Evolutionary conservation across 2,329 filamentous ascomycete genomes (phyloP), one percentile per base, ranked within the genome.

Genomic region (Exserohilum rostratum): DNA sequence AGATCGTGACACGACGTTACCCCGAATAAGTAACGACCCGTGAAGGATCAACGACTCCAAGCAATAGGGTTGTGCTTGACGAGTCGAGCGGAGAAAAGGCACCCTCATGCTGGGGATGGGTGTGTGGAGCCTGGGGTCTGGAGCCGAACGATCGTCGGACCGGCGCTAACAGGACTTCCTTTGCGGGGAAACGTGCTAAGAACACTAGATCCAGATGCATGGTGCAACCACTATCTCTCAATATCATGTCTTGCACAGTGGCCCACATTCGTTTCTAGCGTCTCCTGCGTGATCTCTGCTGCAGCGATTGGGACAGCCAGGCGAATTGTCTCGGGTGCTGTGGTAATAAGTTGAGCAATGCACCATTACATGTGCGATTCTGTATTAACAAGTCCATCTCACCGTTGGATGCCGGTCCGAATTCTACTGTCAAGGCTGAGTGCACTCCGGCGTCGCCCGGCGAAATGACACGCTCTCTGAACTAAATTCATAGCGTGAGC

Each of bases 151-250:
- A 59, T 61, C 55, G 57, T 68, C 65, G 56, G 55, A 29, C 62
- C 62, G 55, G 57, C 55, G 57, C 53, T 54, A 57, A 57, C 53
- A 60, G 53, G 43, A 56, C 60, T 49, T 56, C 56, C 40, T 62
- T 69, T 72, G 69, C 68, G 69, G 69, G 69, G 69, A 69, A 71
- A 70, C 43, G 50, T 62, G 53, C 63, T 60, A 60, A 55, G 49
- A 45, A 60, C 51, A 38, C 56, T 44, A 55, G 30, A 22, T 30
- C 51, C 38, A 37, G 59, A 55, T 37, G 37, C 29, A 44, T 31
- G 35, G 38, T 29, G 31, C 47, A 47, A 43, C 37, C 48, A 22
- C 54, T 65, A 61, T 63, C 61, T 20, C 59, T 60, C 57, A 51
- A 61, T 56, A 56, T 64, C 58, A 62, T 57, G 34, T 7, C 22